phyloP scores from a whole-genome alignment of 306 rosid species.

The Vachellia pachyceras region DNA sequence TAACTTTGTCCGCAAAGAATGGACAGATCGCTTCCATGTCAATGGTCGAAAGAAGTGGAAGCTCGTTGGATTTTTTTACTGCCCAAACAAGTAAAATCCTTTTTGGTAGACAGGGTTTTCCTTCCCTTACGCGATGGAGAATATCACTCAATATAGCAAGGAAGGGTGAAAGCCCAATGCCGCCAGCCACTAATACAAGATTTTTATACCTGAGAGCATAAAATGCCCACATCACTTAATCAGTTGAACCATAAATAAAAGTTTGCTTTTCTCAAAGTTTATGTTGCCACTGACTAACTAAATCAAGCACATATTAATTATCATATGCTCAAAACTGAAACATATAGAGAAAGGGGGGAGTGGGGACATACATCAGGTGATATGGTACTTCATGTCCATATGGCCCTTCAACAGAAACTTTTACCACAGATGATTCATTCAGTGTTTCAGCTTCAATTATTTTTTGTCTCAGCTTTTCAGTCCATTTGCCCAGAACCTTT shows the following conservation, averaged over 20 bases:
- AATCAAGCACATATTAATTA: conserved; percentile 23
- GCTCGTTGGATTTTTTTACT: conserved; percentile 73
- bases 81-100: conserved; percentile 85
- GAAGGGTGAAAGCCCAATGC: conserved; percentile 94
- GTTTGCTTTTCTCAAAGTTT: conserved; percentile 14
- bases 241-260: conserved; percentile 17
- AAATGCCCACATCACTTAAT: conserved; percentile 19
- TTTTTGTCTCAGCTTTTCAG: conserved; percentile 55
- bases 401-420: conserved; percentile 93
- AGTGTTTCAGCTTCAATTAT: conserved; percentile 49
- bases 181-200: conserved; percentile 91
- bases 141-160: conserved; percentile 87
- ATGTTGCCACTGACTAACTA: neutral
- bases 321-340: conserved; percentile 4
- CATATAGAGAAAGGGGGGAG: conserved; percentile 17
- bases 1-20: conserved; percentile 56
- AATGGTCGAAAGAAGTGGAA: conserved; percentile 75
- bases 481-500: conserved; percentile 94
- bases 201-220: conserved; percentile 77
- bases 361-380: conserved; percentile 76
- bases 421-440: conserved; percentile 46
- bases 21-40: conserved; percentile 79
- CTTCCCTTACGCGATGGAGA: conserved; percentile 75
- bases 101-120: conserved; percentile 72
- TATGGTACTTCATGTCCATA: conserved; percentile 91